Evolutionary conservation across 1,284 basidiomycete genomes (phyloP).

Genomic region (Sanghuangporus baumii): DNA sequence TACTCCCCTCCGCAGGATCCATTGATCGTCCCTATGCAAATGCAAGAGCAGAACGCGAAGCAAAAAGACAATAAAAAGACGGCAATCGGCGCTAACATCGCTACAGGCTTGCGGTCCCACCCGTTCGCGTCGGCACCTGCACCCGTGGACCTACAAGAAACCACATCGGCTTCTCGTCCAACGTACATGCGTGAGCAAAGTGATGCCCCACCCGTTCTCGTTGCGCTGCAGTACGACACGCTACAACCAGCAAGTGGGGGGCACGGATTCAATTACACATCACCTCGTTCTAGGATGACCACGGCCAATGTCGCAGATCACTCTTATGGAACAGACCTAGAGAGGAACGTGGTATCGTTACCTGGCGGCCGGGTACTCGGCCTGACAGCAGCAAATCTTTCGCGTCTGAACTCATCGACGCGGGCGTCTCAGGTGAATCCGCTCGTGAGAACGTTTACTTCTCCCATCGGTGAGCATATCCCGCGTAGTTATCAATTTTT

Average conservation of each 20-base stretch:
- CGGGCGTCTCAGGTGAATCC: slow-evolving; percentile 8
- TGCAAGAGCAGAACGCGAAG: not conserved
- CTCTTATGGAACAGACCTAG: not conserved
- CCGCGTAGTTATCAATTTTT: not conserved
- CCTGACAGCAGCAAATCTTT: slow-evolving; percentile 11
- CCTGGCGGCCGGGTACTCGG: not conserved
- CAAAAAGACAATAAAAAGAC: not conserved
- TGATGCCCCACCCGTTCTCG: not conserved
- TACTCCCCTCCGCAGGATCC: not conserved
- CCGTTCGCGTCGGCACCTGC: not conserved
- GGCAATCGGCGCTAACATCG: not conserved
- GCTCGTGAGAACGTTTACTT: slow-evolving; percentile 10
- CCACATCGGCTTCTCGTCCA: not conserved
- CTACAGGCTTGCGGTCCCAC: not conserved
- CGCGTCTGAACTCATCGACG: not conserved
- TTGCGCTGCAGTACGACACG: not conserved
- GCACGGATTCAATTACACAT: not conserved
- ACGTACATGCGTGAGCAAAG: not conserved
- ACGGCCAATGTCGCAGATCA: not conserved
- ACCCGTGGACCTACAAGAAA: not conserved
- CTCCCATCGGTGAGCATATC: slow-evolving; percentile 8
- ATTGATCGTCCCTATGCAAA: not conserved
- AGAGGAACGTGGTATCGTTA: not conserved
- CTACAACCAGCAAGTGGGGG: not conserved
- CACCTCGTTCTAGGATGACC: not conserved